Base-by-base conservation (phyloP, 2,329 filamentous ascomycete genomes). In the Helminthosporium solani region DNA sequence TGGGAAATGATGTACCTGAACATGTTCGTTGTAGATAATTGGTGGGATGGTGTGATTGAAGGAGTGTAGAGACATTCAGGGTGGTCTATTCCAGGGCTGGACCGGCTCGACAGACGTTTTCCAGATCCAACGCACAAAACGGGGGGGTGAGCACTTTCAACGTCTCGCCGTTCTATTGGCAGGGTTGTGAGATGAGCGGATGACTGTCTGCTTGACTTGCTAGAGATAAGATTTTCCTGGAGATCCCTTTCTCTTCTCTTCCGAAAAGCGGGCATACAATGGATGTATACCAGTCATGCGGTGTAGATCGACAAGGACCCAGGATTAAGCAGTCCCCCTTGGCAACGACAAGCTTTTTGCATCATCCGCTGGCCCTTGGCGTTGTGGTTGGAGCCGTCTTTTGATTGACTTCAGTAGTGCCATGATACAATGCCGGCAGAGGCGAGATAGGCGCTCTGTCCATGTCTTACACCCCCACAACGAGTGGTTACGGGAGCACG, bases 251-350 rank as follows among this genome's bases (percentile, higher is more conserved):
- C 25, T 30, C 35, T 18, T 21, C 30, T 33, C 21, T 20, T 14
- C 30, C 15, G 15, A 9, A 9, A 35, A 15, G n/a, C n/a, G n/a
- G 34, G n/a, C 33, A 14, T 33, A 33, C 37, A 18, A n/a, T 18
- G 18, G 25, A 47, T 39, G 35, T 27, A 27, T 39, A 20, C 38
- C 35, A 40, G 35, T 43, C 20, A 28, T 20, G 40, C 35, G 15
- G 21, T 21, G 8, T 23, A 33, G 5, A 11, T 7, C 16, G 39
- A 62, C 52, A 65, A 60, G 61, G 47, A 56, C 46, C 23, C 39
- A 37, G 42, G 47, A 36, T 52, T 49, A 66, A 65, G 63, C 59
- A 44, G 61, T 54, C 33, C 47, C 49, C 47, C 46, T 54, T 56
- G 52, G 46, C 40, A 56, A 44, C 44, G 47, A 47, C 50, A 56